Evolutionary conservation across 192 early-diverging fungal genomes (phyloP).

Genomic region (Paraglomus brasilianum): DNA sequence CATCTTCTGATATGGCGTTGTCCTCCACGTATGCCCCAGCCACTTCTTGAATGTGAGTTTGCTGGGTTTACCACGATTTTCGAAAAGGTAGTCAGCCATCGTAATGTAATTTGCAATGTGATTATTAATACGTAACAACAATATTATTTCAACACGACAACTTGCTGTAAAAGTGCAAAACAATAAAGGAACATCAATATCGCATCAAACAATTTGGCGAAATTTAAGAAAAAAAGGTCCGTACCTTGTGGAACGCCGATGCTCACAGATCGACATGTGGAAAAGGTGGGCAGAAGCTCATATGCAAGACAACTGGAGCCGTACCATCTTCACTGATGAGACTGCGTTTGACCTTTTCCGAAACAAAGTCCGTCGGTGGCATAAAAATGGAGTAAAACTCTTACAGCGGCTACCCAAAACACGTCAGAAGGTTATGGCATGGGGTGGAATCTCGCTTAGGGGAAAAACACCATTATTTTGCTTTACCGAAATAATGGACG

Average conservation of each 20-base stretch:
- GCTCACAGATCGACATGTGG: background rate
- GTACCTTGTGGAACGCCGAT: background rate
- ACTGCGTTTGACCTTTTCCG: background rate
- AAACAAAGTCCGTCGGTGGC: background rate
- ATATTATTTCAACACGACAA: too few species aligned
- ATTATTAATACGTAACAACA: too few species aligned
- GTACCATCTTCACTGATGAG: background rate
- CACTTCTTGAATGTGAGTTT: too few species aligned
- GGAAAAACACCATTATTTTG: conserved; percentile 1
- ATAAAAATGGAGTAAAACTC: background rate
- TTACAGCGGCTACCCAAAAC: background rate
- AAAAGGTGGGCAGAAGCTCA: conserved; percentile 12
- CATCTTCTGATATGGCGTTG: too few species aligned
- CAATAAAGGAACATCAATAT: too few species aligned
- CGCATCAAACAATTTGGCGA: too few species aligned
- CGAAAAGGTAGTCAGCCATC: too few species aligned
- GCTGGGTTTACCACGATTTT: too few species aligned
- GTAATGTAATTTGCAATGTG: too few species aligned
- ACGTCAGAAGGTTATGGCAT: background rate
- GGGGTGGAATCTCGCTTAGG: conserved; percentile 7
- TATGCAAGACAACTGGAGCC: background rate
- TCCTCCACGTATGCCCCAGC: too few species aligned
- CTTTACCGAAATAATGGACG: background rate
- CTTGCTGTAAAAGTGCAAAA: too few species aligned
- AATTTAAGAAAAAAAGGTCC: too few species aligned